These are phyloP conservation scores for Paraphoma chrysanthemicola DNA, from an alignment of 2,329 filamentous ascomycete species.

Conservation along the genomic window DNA sequence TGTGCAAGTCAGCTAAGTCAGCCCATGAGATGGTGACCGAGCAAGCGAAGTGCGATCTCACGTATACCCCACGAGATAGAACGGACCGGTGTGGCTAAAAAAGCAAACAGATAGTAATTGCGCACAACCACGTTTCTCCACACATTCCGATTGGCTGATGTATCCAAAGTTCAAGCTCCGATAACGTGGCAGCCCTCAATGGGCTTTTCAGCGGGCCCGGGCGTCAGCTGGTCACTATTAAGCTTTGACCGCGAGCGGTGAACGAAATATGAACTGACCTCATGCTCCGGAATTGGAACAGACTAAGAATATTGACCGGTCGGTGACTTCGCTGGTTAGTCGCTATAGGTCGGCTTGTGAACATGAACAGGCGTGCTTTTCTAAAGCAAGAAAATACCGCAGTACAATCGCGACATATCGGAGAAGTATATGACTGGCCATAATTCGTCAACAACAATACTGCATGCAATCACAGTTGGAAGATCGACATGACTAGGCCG, in stretches of 20 bases:
- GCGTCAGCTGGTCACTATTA: conserved; percentile 2
- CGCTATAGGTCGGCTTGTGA: neutral
- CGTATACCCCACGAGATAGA: conserved; percentile 1
- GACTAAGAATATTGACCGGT: conserved; percentile 4
- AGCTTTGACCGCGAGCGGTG: neutral
- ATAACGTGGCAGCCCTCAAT: conserved; percentile 14
- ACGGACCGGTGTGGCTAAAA: conserved; percentile 6
- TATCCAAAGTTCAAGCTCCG: neutral
- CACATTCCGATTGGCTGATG: conserved; percentile 9
- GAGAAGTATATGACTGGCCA: neutral
- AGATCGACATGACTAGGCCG: neutral
- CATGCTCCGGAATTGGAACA: neutral
- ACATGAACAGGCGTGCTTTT: neutral
- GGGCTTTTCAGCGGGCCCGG: neutral
- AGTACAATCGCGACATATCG: neutral
- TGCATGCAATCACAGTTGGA: neutral
- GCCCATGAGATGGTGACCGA: conserved; percentile 12
- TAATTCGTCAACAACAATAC: neutral
- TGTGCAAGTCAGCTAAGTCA: neutral
- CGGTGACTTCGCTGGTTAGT: neutral
- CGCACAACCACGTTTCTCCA: neutral
- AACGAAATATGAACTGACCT: neutral
- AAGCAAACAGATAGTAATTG: conserved; percentile 1
- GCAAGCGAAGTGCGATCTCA: neutral
- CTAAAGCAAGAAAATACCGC: neutral